phyloP scores from a whole-genome alignment of 2,329 filamentous ascomycete genomes.

The Neoarthrinium moseri region DNA sequence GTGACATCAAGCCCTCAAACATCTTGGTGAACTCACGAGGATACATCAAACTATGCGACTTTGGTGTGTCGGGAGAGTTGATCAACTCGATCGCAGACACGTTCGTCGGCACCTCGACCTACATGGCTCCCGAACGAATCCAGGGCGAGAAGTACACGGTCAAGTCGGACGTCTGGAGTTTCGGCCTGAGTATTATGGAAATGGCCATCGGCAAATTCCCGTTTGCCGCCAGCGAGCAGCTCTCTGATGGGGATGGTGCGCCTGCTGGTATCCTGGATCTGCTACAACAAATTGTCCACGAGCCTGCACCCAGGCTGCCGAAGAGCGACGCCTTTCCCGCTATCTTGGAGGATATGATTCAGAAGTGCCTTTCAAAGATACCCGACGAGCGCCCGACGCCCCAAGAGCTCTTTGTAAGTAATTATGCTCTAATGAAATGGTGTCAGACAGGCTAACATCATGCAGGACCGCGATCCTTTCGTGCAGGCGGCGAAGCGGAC shows the following conservation, averaged over 20 bases:
- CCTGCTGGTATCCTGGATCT: constrained; percentile 95
- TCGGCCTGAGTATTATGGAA: constrained; percentile 93
- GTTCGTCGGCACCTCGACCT: constrained; percentile 97
- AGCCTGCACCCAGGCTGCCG: constrained; percentile 87
- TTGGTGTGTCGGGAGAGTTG: constrained; percentile 96
- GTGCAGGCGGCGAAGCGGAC: constrained; percentile 95
- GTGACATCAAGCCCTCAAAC: constrained; percentile 98
- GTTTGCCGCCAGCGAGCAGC: constrained; percentile 73
- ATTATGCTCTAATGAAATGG: background rate
- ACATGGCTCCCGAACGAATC: constrained; percentile 98
- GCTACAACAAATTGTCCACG: constrained; percentile 94
- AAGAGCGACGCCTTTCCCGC: constrained; percentile 97
- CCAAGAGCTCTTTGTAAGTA: constrained; percentile 82
- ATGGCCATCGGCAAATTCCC: constrained; percentile 96
- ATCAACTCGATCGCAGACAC: constrained; percentile 98
- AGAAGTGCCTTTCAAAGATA: constrained; percentile 89
- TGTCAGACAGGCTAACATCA: constrained; percentile 21
- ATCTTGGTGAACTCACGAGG: constrained; percentile 93
- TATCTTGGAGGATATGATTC: constrained; percentile 95
- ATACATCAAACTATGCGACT: constrained; percentile 96
- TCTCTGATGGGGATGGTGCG: constrained; percentile 72
- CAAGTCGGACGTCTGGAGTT: constrained; percentile 98
- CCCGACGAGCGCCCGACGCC: constrained; percentile 88
- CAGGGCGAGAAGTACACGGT: constrained; percentile 97
- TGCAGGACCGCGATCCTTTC: constrained; percentile 86